phyloP scores from a whole-genome alignment of 2,329 filamentous ascomycete species.

The Paraphoma chrysanthemicola region DNA sequence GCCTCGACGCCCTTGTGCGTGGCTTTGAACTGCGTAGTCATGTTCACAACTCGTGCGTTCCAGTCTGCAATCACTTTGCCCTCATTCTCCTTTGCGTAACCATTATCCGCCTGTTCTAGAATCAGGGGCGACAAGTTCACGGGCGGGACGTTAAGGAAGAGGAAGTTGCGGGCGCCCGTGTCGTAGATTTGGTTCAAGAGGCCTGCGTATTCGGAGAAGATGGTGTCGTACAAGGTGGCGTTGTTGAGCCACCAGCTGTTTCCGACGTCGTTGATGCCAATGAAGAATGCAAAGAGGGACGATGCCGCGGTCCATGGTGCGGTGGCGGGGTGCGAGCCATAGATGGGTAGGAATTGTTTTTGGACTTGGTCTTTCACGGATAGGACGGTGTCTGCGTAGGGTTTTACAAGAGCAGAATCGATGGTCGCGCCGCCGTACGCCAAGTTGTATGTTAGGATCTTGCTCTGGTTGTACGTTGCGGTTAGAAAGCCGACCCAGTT shows the following conservation, averaged over 20 bases:
- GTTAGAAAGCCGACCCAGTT: slow-evolving; percentile 62
- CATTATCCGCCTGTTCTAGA: slow-evolving; percentile 44
- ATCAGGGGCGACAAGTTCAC: slow-evolving; percentile 62
- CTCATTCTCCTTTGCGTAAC: slow-evolving; percentile 38
- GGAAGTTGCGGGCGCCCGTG: slow-evolving; percentile 57
- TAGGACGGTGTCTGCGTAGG: slow-evolving; percentile 57
- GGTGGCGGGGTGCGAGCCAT: slow-evolving; percentile 41
- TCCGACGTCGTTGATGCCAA: slow-evolving; percentile 65
- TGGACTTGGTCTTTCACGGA: slow-evolving; percentile 61
- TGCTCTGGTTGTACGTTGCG: slow-evolving; percentile 48
- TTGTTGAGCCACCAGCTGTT: slow-evolving; percentile 55
- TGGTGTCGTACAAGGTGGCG: slow-evolving; percentile 38
- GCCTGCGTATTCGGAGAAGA: slow-evolving; percentile 47
- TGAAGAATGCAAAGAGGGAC: slow-evolving; percentile 60
- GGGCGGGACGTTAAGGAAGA: slow-evolving; percentile 56
- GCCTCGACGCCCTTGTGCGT: slow-evolving; percentile 49
- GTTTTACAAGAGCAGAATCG: slow-evolving; percentile 53
- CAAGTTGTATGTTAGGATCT: slow-evolving; percentile 59
- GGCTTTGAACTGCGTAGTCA: slow-evolving; percentile 52
- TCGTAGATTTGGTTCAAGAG: slow-evolving; percentile 52
- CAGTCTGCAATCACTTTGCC: slow-evolving; percentile 58
- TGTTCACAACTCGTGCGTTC: slow-evolving; percentile 55
- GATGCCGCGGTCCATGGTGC: slow-evolving; percentile 53
- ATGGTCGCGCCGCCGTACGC: slow-evolving; percentile 57
- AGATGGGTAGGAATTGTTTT: slow-evolving; percentile 51